These are phyloP conservation scores for Carex scoparia DNA, from an alignment of 176 grass and related monocot genomes.

Conservation along the genomic window DNA sequence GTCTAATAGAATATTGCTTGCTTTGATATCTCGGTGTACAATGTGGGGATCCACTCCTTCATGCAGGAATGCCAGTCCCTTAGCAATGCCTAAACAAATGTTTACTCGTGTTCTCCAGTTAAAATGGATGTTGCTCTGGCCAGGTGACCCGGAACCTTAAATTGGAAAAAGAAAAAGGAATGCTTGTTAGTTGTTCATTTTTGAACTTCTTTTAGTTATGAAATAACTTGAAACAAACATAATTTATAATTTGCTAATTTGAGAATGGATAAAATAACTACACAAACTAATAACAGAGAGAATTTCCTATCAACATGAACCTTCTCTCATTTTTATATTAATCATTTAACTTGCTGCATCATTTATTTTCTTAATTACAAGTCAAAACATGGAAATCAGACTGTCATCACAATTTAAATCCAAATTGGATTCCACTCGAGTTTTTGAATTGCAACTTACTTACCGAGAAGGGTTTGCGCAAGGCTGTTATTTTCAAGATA, in stretches of 20 bases:
- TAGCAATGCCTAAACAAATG: conserved; percentile 57
- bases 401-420: not conserved
- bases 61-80: conserved; percentile 56
- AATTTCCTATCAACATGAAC: not conserved
- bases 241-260: not conserved
- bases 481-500: conserved; percentile 82
- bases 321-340: not conserved
- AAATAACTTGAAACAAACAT: conserved; percentile 7
- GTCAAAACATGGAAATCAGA: not conserved
- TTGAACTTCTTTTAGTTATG: not conserved
- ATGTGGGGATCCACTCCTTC: conserved; percentile 48
- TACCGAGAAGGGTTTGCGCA: conserved; percentile 64
- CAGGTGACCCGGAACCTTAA: conserved; percentile 34
- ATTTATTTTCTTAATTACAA: not conserved
- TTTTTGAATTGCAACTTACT: not conserved
- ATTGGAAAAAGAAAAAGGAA: conserved; percentile 13
- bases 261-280: not conserved
- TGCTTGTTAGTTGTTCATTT: not conserved
- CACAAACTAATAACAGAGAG: not conserved
- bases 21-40: conserved; percentile 80
- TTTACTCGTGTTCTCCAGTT: conserved; percentile 58
- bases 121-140: conserved; percentile 50
- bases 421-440: not conserved
- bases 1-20: conserved; percentile 73
- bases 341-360: not conserved